phyloP scores from a whole-genome alignment of 768 basidiomycete genomes.

The Mrakia gelida region DNA sequence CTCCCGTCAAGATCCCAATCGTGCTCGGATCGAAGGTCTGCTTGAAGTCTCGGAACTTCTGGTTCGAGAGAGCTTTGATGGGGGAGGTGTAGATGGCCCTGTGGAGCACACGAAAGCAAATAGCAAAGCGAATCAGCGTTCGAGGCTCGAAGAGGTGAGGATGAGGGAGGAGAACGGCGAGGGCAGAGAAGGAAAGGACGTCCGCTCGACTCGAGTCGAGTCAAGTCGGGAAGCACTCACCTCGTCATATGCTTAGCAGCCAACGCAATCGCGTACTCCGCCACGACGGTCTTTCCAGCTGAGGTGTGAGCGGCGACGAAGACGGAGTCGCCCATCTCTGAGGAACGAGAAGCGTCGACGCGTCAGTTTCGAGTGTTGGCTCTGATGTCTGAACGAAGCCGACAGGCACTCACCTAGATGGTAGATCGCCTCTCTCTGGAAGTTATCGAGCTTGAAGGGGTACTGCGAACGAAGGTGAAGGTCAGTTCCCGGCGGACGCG shows the following conservation, averaged over 20 bases:
- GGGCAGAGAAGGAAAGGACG: not conserved
- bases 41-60: slow-evolving; percentile 98
- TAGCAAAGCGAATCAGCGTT: not conserved
- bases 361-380: not conserved
- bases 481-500: not conserved
- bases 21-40: slow-evolving; percentile 85
- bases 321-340: slow-evolving; percentile 90
- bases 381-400: too few relatives aligned
- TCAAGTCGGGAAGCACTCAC: slow-evolving; percentile 47
- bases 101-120: not conserved
- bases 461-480: slow-evolving; percentile 54
- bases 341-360: not conserved
- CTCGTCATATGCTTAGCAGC: slow-evolving; percentile 99
- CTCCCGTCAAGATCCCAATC: slow-evolving; percentile 94
- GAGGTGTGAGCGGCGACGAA: slow-evolving; percentile 99
- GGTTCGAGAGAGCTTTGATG: slow-evolving; percentile 97
- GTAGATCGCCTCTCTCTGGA: slow-evolving; percentile 98
- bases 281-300: slow-evolving; percentile 99
- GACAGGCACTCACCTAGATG: slow-evolving; percentile 53
- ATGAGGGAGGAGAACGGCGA: not conserved
- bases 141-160: not conserved
- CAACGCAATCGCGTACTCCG: slow-evolving; percentile 95
- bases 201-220: too few relatives aligned
- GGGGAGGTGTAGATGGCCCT: slow-evolving; percentile 99
- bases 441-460: slow-evolving; percentile 97